Evolutionary conservation across 768 basidiomycete genomes (phyloP).

Genomic region (Mycena floridula): DNA sequence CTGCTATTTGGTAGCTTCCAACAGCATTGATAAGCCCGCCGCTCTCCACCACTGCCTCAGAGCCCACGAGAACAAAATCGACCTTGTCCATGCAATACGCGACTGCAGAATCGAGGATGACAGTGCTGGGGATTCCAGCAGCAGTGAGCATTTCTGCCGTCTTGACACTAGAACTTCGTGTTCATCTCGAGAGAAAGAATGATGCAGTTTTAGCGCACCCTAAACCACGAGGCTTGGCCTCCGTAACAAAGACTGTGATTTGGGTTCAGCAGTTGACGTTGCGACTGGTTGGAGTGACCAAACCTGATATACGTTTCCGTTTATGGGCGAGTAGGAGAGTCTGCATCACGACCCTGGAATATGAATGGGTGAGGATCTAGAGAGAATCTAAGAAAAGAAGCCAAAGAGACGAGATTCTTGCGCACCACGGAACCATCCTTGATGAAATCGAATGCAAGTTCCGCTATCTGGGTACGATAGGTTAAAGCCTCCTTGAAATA

Average conservation of each 20-base stretch:
- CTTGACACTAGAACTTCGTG: constrained; percentile 53
- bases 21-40: constrained; percentile 91
- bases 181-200: background rate
- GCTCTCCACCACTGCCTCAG: constrained; percentile 96
- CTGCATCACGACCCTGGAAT: constrained; percentile 93
- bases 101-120: constrained; percentile 94
- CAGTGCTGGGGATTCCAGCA: constrained; percentile 90
- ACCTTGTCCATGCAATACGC: constrained; percentile 97
- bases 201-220: constrained; percentile 49
- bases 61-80: constrained; percentile 92
- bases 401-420: constrained; percentile 10
- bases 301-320: constrained; percentile 83
- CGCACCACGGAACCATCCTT: constrained; percentile 88
- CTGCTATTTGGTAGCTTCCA: constrained; percentile 94
- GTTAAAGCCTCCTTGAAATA: constrained; percentile 76
- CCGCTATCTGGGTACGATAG: constrained; percentile 86
- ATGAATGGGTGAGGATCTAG: constrained; percentile 95
- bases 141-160: constrained; percentile 85
- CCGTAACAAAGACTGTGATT: constrained; percentile 83
- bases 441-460: constrained; percentile 86
- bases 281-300: constrained; percentile 16
- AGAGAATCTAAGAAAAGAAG: constrained; percentile 4
- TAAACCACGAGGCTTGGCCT: constrained; percentile 84
- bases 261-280: constrained; percentile 10
- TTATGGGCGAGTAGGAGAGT: constrained; percentile 86